These are phyloP conservation scores for Jamesozyma gamospora DNA, from an alignment of 805 yeast species.

Conservation along the genomic window DNA sequence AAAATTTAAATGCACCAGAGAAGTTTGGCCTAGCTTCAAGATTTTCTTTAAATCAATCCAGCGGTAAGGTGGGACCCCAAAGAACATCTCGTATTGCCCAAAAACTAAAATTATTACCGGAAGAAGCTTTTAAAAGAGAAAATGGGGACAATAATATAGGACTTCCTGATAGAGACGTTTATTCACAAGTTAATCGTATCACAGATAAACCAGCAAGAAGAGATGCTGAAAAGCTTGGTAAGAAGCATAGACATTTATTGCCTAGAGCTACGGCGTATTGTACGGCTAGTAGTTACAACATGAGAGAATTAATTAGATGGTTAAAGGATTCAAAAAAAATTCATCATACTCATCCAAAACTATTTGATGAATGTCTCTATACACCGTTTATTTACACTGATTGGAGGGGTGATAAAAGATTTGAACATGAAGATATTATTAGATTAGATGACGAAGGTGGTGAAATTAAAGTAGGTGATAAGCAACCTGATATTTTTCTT, in stretches of 20 bases:
- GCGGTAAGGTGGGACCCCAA: conserved; percentile 42
- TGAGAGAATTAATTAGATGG: conserved; percentile 83
- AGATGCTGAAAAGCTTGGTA: conserved; percentile 90
- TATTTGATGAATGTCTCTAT: conserved; percentile 90
- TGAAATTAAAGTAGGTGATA: conserved; percentile 76
- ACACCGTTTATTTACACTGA: conserved; percentile 79
- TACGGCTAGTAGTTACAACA: conserved; percentile 84
- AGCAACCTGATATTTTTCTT: conserved; percentile 68
- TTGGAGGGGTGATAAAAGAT: conserved; percentile 52
- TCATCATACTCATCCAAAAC: conserved; percentile 71
- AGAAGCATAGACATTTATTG: conserved; percentile 57
- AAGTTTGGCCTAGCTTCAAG: conserved; percentile 1
- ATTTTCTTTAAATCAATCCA: neutral
- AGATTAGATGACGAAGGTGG: conserved; percentile 91
- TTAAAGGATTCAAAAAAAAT: conserved; percentile 63
- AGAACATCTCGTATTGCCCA: conserved; percentile 67
- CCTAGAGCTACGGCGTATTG: conserved; percentile 96
- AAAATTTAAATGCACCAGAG: neutral
- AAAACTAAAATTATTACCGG: conserved; percentile 62
- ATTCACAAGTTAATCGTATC: conserved; percentile 75
- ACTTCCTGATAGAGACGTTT: conserved; percentile 41
- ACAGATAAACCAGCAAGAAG: conserved; percentile 82
- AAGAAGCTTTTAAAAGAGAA: conserved; percentile 31
- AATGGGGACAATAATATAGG: conserved; percentile 8
- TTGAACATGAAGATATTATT: conserved; percentile 40